Conservation (phyloP, 2,329 filamentous ascomycete genomes). For the Venturiaceae sp. region DNA sequence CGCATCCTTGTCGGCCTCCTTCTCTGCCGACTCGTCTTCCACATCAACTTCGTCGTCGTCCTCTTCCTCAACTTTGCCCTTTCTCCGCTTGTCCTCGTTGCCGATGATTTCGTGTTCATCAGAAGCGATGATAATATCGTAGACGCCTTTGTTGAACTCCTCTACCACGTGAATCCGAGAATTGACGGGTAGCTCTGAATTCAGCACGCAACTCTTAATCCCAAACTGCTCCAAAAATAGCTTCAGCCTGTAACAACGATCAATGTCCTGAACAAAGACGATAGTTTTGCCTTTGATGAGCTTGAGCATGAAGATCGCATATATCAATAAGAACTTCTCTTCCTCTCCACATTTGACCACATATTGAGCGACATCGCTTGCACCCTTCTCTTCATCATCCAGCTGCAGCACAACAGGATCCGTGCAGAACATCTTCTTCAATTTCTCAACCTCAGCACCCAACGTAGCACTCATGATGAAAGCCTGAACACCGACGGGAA, state of each 20-base stretch:
- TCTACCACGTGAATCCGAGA: constrained; percentile 90
- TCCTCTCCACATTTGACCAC: constrained; percentile 91
- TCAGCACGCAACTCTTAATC: constrained; percentile 84
- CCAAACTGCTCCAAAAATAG: constrained; percentile 96
- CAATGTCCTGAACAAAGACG: constrained; percentile 76
- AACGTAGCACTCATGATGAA: constrained; percentile 92
- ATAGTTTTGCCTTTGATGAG: constrained; percentile 89
- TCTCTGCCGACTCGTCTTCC: constrained; percentile 16
- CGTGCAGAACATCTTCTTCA: constrained; percentile 78
- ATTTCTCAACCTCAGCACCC: constrained; percentile 60
- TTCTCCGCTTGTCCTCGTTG: constrained; percentile 33
- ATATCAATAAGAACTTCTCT: constrained; percentile 88
- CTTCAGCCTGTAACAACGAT: constrained; percentile 84
- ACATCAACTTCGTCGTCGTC: constrained; percentile 11
- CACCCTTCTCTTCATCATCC: constrained; percentile 70
- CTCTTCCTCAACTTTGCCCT: constrained; percentile 18
- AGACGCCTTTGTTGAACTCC: constrained; percentile 93
- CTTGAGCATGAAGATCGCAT: constrained; percentile 91
- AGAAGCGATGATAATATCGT: constrained; percentile 95
- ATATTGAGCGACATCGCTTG: constrained; percentile 73
- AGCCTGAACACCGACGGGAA: constrained; percentile 74
- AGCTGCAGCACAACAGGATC: constrained; percentile 73
- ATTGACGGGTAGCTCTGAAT: constrained; percentile 89
- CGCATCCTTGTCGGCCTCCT: constrained; percentile 23
- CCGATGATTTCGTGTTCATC: constrained; percentile 80